These are phyloP conservation scores for Lasiodiplodia sp. DNA, from an alignment of 2,329 filamentous ascomycete species.

Conservation along the genomic window DNA sequence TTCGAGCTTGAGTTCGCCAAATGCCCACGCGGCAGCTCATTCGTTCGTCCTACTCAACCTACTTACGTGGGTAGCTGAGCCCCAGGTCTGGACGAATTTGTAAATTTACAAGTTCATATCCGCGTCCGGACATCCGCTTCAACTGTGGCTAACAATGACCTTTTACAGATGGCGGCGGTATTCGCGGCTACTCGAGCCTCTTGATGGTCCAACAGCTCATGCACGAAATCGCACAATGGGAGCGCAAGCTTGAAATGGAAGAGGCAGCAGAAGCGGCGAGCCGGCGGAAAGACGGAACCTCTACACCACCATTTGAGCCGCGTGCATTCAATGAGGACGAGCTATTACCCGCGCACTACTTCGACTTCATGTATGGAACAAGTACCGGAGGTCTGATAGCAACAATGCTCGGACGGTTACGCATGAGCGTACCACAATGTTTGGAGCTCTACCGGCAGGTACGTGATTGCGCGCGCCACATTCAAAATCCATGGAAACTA, in stretches of 20 bases:
- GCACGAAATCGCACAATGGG: slow-evolving; percentile 56
- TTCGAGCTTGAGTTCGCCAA: background rate
- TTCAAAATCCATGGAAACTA: background rate
- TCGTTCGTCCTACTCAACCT: background rate
- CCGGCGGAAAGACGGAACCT: slow-evolving; percentile 31
- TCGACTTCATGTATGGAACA: slow-evolving; percentile 62
- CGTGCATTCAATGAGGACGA: slow-evolving; percentile 49
- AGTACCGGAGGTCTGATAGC: slow-evolving; percentile 61
- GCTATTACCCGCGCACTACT: slow-evolving; percentile 59
- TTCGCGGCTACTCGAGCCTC: slow-evolving; percentile 59
- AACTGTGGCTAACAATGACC: background rate
- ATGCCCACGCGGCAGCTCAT: background rate
- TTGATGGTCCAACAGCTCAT: slow-evolving; percentile 58
- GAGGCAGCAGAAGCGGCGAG: slow-evolving; percentile 43
- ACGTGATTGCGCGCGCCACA: background rate
- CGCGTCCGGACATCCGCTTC: background rate
- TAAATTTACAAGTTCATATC: background rate
- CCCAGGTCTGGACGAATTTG: background rate
- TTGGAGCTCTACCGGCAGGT: slow-evolving; percentile 53
- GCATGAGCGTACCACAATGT: slow-evolving; percentile 58
- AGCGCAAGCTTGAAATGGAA: slow-evolving; percentile 54
- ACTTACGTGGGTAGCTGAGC: background rate
- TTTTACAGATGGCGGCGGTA: slow-evolving; percentile 55
- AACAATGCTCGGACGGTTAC: slow-evolving; percentile 57
- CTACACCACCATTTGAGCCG: slow-evolving; percentile 18